Conservation (phyloP, 1,139 yeast genomes). For the Taphrina deformans region DNA sequence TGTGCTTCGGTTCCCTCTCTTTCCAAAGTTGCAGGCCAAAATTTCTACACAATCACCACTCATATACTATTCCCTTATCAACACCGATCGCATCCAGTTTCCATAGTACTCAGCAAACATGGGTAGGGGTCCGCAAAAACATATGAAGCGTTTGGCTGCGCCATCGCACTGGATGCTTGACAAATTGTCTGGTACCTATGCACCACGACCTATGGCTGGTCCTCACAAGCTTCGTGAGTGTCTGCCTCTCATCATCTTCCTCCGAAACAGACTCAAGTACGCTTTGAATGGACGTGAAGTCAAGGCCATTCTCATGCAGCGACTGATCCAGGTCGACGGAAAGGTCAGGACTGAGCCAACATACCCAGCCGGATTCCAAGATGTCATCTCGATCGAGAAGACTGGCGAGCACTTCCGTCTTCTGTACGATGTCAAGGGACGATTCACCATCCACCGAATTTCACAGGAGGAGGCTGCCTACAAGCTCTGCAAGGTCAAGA, state of each 20-base stretch:
- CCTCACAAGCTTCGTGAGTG: constrained; percentile 99
- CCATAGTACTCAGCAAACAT: constrained; percentile 7
- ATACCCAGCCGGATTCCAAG: constrained; percentile 99
- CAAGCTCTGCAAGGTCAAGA: constrained; percentile 97
- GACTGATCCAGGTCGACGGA: constrained; percentile 98
- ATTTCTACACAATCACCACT: not conserved
- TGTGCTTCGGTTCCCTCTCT: not conserved
- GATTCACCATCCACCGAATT: constrained; percentile 99
- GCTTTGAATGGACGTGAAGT: constrained; percentile 99
- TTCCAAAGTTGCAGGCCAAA: not conserved
- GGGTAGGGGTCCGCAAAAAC: constrained; percentile 63
- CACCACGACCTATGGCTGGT: constrained; percentile 99
- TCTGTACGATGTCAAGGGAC: constrained; percentile 96
- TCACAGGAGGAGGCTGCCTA: constrained; percentile 97
- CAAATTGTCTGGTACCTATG: constrained; percentile 99
- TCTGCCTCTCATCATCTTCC: constrained; percentile 93
- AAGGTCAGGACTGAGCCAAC: constrained; percentile 99
- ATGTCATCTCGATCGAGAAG: constrained; percentile 93
- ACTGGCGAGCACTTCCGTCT: constrained; percentile 99
- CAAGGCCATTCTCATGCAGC: constrained; percentile 98
- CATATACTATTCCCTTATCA: not conserved
- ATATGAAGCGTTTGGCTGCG: constrained; percentile 96
- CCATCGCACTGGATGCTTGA: constrained; percentile 99
- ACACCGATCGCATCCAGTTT: not conserved
- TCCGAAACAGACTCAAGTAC: constrained; percentile 99